Evolutionary conservation across 179 eudicot species (phyloP), one percentile per base, ranked within the genome.

Genomic region (Actinidia arguta): DNA sequence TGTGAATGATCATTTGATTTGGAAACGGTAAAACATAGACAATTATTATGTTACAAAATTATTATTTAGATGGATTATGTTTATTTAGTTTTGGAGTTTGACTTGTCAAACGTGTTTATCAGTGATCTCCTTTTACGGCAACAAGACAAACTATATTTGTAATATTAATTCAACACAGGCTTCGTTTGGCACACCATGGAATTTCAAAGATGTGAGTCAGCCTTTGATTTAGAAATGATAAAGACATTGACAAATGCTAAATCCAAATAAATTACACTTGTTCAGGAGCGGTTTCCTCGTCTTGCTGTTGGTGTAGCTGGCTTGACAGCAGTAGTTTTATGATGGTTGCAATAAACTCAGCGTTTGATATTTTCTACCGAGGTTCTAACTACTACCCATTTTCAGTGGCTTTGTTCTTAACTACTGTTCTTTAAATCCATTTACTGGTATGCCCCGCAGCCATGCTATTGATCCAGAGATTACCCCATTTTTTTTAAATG

Each of bases 261-360:
- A 54, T 48, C 52, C 66, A 20, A 68, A 48, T 66, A 24, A 16
- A 66, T 31, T 59, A 59, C 68, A 50, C 31, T 59, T 78, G 59
- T 83, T 77, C 39, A 0, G 78, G 52, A 70, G 52, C 48, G 50
- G 50, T 39, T 54, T 42, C 39, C 31, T 44, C 48, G 14, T 70
- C 69, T 71, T 61, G 78, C 56, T 69, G 9, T 54, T 81, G 72
- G 59, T 69, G 36, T 73, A 24, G 44, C 39, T 24, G 69, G 63
- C 73, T 68, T 46, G 42, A 48, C 22, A 59, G 12, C n/a, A 63
- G 22, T 54, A 78, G 59, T 46, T 44, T 17, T 46, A 17, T 50
- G 58, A 7, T 13, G 22, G 27, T 59, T 61, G 52, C 55, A 5
- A 6, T 63, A 63, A 63, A 48, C 72, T 78, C 56, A 36, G 17